A percentile compares a stretch with the other conserved stretches of the same genome.
These are phyloP conservation scores for Achaetomium macrosporum DNA, from an alignment of 2,329 filamentous ascomycete genomes.

Conservation along the genomic window DNA sequence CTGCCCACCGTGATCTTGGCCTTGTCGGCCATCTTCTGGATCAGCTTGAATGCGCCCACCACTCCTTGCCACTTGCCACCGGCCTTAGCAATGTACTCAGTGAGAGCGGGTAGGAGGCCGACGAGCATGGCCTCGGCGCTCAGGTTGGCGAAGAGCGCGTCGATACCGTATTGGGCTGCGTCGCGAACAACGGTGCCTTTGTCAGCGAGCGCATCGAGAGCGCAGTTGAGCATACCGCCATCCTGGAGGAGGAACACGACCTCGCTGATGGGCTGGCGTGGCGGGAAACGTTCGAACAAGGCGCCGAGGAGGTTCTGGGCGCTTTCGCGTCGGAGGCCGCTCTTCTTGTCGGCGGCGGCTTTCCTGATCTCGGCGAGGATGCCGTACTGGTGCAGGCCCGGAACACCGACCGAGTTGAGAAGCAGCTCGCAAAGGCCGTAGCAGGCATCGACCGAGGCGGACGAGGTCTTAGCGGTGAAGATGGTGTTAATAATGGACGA, in stretches of 20 bases:
- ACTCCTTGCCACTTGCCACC: constrained; percentile 97
- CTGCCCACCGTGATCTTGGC: constrained; percentile 74
- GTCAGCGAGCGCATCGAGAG: constrained; percentile 81
- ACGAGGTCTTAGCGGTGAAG: constrained; percentile 63
- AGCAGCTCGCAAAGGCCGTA: constrained; percentile 57
- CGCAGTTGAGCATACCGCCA: constrained; percentile 63
- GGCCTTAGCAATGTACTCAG: constrained; percentile 70
- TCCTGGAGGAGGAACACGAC: constrained; percentile 78
- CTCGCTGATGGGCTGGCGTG: constrained; percentile 71
- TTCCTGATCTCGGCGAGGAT: constrained; percentile 55
- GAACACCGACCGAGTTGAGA: constrained; percentile 47
- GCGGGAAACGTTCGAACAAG: constrained; percentile 82
- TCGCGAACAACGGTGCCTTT: constrained; percentile 86
- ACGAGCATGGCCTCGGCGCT: constrained; percentile 76
- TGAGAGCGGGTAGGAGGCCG: constrained; percentile 72
- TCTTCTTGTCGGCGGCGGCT: constrained; percentile 91
- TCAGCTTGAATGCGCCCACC: constrained; percentile 74
- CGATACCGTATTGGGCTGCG: constrained; percentile 87
- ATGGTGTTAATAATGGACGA: constrained; percentile 58
- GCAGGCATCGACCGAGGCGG: constrained; percentile 59
- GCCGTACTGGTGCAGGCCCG: constrained; percentile 48
- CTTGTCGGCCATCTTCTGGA: constrained; percentile 94
- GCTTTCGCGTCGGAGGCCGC: constrained; percentile 74
- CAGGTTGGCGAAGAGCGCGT: constrained; percentile 76
- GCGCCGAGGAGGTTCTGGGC: constrained; percentile 93